phyloP scores from a whole-genome alignment of 306 rosid species.

The Malus fusca region DNA sequence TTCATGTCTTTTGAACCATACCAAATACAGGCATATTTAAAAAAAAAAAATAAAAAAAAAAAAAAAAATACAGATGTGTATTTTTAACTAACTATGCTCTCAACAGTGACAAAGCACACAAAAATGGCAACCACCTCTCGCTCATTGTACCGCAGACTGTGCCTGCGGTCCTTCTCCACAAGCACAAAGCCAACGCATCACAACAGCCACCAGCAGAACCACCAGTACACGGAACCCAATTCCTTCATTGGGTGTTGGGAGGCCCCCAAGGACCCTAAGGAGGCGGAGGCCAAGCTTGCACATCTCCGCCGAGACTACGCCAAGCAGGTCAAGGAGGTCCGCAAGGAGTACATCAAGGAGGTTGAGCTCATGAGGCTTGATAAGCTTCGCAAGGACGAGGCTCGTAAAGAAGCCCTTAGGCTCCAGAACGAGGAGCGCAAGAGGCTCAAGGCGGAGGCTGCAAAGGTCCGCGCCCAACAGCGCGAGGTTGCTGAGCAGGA shows the following conservation, averaged over 20 bases:
- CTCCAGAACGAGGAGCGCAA: conserved; percentile 61
- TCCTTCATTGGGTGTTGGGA: conserved; percentile 63
- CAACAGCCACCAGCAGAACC: background rate
- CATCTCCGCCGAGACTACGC: conserved; percentile 64
- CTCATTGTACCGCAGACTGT: background rate
- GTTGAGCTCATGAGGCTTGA: conserved; percentile 59
- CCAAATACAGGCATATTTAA: too few relatives aligned
- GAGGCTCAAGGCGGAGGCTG: conserved; percentile 67
- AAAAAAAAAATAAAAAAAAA: too few relatives aligned
- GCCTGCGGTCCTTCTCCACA: background rate
- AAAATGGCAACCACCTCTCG: background rate
- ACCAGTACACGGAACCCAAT: background rate
- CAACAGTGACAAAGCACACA: background rate
- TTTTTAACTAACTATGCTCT: background rate
- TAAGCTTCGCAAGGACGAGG: conserved; percentile 64
- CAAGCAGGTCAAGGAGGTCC: conserved; percentile 61
- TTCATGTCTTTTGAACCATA: too few relatives aligned
- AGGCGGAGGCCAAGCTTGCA: conserved; percentile 60
- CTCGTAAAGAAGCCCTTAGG: conserved; percentile 53
- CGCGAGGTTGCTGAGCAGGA: conserved; percentile 54
- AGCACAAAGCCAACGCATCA: background rate
- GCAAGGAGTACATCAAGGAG: conserved; percentile 60
- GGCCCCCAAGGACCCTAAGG: conserved; percentile 56
- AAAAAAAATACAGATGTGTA: too few relatives aligned
- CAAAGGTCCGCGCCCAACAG: conserved; percentile 57